phyloP scores from a whole-genome alignment of 305 asterid species.

The Withania somnifera region DNA sequence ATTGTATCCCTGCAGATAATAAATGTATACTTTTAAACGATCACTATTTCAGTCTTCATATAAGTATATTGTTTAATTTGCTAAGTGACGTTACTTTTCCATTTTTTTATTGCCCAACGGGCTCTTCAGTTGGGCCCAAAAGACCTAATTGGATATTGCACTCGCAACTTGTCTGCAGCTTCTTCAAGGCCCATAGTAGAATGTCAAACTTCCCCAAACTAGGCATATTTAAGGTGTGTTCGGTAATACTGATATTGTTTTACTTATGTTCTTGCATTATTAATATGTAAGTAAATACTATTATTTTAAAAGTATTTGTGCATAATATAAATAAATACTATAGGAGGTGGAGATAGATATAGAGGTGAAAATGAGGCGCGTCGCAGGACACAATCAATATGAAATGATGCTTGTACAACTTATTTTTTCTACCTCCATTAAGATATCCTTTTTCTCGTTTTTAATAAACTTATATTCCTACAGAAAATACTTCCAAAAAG shows the following conservation, averaged over 20 bases:
- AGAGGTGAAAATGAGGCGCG: background rate
- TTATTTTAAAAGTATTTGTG: background rate
- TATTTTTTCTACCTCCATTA: too few species aligned
- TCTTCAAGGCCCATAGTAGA: background rate
- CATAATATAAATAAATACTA: background rate
- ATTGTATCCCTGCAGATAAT: too few species aligned
- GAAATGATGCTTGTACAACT: too few species aligned
- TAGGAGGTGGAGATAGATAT: background rate
- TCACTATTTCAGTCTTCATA: too few species aligned
- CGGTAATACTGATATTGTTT: too few species aligned
- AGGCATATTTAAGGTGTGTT: background rate
- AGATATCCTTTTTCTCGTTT: too few species aligned
- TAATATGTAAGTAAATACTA: background rate
- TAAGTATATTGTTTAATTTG: too few species aligned
- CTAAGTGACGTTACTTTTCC: too few species aligned
- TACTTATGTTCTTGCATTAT: background rate
- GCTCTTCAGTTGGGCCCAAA: background rate
- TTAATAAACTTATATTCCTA: too few species aligned
- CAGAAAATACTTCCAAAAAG: too few species aligned
- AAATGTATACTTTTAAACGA: too few species aligned
- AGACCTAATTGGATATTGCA: background rate
- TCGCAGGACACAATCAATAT: too few species aligned
- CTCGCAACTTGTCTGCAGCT: background rate
- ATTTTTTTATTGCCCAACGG: background rate
- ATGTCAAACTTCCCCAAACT: background rate